Evolutionary conservation across 805 yeast species (phyloP), one percentile per base, ranked within the genome.

Genomic region (Pichia paraexigua): DNA sequence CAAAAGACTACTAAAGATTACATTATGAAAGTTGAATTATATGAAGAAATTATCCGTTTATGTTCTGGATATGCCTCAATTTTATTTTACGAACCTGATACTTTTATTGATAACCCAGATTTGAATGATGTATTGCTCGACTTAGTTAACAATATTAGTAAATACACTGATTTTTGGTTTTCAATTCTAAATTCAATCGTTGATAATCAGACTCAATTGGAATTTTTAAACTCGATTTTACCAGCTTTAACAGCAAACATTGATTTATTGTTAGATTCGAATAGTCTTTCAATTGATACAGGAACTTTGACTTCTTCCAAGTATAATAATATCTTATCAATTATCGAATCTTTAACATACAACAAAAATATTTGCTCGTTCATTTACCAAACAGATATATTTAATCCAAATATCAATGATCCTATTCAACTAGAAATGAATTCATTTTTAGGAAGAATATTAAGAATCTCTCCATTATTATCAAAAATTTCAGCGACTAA

Each of bases 401-500:
- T 85, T 62, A 67, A 68, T 60, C 72, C 78, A 1, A 72, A 73
- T 9, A 67, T 72, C 47, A 68, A 76, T 12, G 48, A 48, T 50
- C 79, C 85, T 1, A 66, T 75, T 18, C 74, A 76, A 45, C 77
- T 77, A 60, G 95, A 87, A 60, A 69, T 70, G 17, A 71, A 73
- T 24, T 79, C 96, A 0, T 66, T 87, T 18, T 68, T 92, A 50
- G 98, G 97, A 2, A 85, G 95, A 9, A 72, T 89, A 30, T 75
- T 88, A 50, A 73, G 83, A 52, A 67, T 89, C 22, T 87, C 96
- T 0, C 96, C 97, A 0, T 68, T 90, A 45, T 74, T 79, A 45
- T 73, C 76, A 3, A 66, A 73, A n/a, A 71, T 73, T 22, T 77
- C 80, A 0, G 64, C 74, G 0, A 59, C 70, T 18, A 78, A 76